These are phyloP conservation scores for Venturiaceae sp. DNA, from an alignment of 2,329 filamentous ascomycete genomes.

Conservation along the genomic window DNA sequence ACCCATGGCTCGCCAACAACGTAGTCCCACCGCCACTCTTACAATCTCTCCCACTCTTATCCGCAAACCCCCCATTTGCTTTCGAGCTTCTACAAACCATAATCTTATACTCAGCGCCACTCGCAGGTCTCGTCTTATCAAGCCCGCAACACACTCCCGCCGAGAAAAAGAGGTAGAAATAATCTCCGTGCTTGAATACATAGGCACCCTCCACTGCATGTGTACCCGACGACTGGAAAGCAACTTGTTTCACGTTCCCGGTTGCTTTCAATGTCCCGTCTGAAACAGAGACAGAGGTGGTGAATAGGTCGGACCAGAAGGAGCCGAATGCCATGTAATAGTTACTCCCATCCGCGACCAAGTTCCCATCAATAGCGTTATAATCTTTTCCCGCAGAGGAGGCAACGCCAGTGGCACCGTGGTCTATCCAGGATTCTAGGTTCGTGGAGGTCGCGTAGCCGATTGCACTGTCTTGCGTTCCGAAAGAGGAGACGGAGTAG, in stretches of 20 bases:
- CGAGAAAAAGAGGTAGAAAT: constrained; percentile 57
- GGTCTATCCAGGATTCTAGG: constrained; percentile 51
- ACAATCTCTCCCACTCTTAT: constrained; percentile 44
- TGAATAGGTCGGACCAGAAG: constrained; percentile 59
- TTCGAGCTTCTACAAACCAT: constrained; percentile 51
- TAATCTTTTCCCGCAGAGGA: constrained; percentile 28
- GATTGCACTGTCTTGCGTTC: constrained; percentile 51
- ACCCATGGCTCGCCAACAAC: constrained; percentile 50
- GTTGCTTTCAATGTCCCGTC: constrained; percentile 19
- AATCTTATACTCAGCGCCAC: constrained; percentile 56
- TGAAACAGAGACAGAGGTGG: constrained; percentile 28
- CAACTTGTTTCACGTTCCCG: constrained; percentile 31
- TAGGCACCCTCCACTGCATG: constrained; percentile 49
- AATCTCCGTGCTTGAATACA: constrained; percentile 44
- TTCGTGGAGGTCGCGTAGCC: constrained; percentile 43
- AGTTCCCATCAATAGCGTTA: constrained; percentile 43
- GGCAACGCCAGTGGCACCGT: constrained; percentile 42
- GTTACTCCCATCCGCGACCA: constrained; percentile 31
- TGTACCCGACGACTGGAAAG: constrained; percentile 40
- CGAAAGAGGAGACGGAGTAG: constrained; percentile 56
- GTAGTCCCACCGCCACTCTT: constrained; percentile 48
- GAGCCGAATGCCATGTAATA: constrained; percentile 54
- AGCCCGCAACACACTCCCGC: constrained; percentile 54
- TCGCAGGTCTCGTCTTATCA: constrained; percentile 38
- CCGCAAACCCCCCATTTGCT: constrained; percentile 45